Percentiles rank a stretch among this genome's conserved stretches.
phyloP scores from a whole-genome alignment of 306 rosid species.

The Cicer bijugum region DNA sequence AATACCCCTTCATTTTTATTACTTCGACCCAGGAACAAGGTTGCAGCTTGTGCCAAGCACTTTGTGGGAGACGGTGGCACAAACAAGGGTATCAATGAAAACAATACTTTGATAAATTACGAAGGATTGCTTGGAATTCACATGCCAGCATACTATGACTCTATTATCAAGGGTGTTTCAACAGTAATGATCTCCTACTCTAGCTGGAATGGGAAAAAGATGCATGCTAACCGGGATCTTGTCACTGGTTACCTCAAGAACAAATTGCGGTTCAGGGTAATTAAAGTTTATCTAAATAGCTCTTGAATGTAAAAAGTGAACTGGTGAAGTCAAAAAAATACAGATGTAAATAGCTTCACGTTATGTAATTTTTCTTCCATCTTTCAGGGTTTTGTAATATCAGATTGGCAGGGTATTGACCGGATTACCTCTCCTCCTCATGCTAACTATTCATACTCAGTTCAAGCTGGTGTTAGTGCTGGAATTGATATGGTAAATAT shows the following conservation, averaged over 20 bases:
- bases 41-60: constrained; percentile 98
- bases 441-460: constrained; percentile 53
- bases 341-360: constrained; percentile 8
- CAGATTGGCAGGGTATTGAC: constrained; percentile 58
- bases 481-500: constrained; percentile 55
- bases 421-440: constrained; percentile 52
- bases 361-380: constrained; percentile 8
- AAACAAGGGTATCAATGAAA: constrained; percentile 79
- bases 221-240: constrained; percentile 53
- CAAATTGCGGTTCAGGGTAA: constrained; percentile 51
- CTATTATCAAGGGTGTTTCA: constrained; percentile 53
- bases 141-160: constrained; percentile 53
- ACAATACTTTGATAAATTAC: constrained; percentile 70
- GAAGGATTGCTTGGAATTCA: constrained; percentile 60
- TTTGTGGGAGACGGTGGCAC: constrained; percentile 97
- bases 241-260: constrained; percentile 52
- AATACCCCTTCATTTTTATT: constrained; percentile 29
- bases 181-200: constrained; percentile 56
- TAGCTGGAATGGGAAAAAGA: constrained; percentile 55
- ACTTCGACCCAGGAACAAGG: constrained; percentile 63
- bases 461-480: constrained; percentile 48
- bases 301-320: background rate
- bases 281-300: background rate
- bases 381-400: constrained; percentile 55
- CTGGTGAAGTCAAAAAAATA: background rate